A percentile compares a stretch with the other conserved stretches of the same genome.
phyloP scores from a whole-genome alignment of 331 rosid species.

The Acacia concinna region DNA sequence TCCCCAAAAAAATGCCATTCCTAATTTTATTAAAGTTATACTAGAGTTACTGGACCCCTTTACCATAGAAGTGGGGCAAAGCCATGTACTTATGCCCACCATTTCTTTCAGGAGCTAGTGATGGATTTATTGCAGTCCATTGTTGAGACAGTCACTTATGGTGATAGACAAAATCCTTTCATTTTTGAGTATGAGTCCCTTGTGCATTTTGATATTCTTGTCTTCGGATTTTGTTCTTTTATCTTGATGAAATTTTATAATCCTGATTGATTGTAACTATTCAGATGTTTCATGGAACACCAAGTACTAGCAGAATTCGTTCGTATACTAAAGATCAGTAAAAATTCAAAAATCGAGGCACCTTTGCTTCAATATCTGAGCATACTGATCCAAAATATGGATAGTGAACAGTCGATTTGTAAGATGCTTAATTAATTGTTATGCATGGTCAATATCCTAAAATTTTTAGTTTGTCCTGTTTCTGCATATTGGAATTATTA shows the following conservation, averaged over 20 bases:
- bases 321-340: slow-evolving; percentile 63
- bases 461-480: slow-evolving; percentile 24
- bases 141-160: slow-evolving; percentile 82
- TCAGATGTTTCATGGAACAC: slow-evolving; percentile 46
- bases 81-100: not conserved
- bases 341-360: slow-evolving; percentile 65
- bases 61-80: not conserved
- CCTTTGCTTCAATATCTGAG: slow-evolving; percentile 80
- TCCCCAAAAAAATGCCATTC: not conserved
- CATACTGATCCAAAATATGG: slow-evolving; percentile 90
- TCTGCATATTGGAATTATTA: slow-evolving; percentile 18
- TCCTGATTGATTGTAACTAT: slow-evolving; percentile 25
- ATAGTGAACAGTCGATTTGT: slow-evolving; percentile 73
- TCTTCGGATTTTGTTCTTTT: slow-evolving; percentile 16
- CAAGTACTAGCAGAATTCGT: slow-evolving; percentile 61
- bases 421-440: slow-evolving; percentile 40
- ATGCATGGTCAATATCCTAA: slow-evolving; percentile 19
- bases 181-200: slow-evolving; percentile 69
- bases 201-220: slow-evolving; percentile 20
- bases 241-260: slow-evolving; percentile 3
- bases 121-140: slow-evolving; percentile 74
- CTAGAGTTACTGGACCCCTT: not conserved
- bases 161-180: slow-evolving; percentile 75
- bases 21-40: not conserved
- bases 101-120: slow-evolving; percentile 60